phyloP scores from a whole-genome alignment of 345 rosid genomes.

The Brassica incana region DNA sequence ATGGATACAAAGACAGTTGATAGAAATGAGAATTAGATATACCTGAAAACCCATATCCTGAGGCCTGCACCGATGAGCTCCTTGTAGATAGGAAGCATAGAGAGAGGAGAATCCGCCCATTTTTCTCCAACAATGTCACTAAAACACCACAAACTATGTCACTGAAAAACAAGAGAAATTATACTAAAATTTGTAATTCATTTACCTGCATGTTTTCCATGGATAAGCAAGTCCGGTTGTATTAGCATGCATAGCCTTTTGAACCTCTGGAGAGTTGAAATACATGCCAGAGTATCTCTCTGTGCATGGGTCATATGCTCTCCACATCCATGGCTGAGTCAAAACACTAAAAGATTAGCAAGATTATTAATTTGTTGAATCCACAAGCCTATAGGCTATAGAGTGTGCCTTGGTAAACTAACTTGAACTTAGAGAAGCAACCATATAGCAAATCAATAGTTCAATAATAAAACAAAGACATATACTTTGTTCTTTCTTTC shows the following conservation, averaged over 20 bases:
- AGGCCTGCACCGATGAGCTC: constrained; percentile 83
- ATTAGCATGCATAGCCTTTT: constrained; percentile 93
- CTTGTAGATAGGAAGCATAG: constrained; percentile 92
- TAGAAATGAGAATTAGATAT: background rate
- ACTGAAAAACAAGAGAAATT: background rate
- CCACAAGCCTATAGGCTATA: too few species aligned
- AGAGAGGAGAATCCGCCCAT: constrained; percentile 87
- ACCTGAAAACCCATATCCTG: constrained; percentile 90
- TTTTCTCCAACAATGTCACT: constrained; percentile 65
- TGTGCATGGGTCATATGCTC: constrained; percentile 97
- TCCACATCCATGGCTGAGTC: constrained; percentile 91
- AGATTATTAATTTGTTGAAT: background rate
- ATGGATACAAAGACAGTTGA: background rate
- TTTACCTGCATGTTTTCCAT: constrained; percentile 89
- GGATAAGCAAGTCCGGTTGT: constrained; percentile 64
- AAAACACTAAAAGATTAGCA: background rate
- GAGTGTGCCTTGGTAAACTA: background rate
- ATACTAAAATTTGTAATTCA: too few species aligned
- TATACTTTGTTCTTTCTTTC: too few species aligned
- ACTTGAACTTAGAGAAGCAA: background rate
- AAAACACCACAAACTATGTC: constrained; percentile 14
- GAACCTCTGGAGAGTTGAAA: constrained; percentile 86
- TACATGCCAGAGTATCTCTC: constrained; percentile 75
- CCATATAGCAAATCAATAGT: background rate
- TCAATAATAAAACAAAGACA: background rate